Evolutionary conservation across 2,329 filamentous ascomycete species (phyloP).

Genomic region (Aspergillaceae sp.): DNA sequence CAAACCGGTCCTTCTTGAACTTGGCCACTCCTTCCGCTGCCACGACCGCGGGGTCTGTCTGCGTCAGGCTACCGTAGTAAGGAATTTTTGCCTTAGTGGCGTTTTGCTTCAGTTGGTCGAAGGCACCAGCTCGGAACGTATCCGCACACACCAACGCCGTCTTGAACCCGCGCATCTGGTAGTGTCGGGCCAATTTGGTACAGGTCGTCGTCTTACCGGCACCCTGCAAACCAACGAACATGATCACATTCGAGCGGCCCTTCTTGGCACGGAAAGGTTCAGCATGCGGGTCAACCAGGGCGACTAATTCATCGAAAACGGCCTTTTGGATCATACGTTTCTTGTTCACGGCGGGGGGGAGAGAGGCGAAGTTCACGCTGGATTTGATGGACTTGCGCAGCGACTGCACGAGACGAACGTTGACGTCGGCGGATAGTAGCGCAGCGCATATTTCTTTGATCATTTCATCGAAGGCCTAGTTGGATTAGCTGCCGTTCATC

Average conservation of each 20-base stretch:
- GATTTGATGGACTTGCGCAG: slow-evolving; percentile 88
- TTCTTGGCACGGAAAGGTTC: slow-evolving; percentile 97
- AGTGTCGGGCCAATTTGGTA: slow-evolving; percentile 92
- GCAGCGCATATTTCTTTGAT: slow-evolving; percentile 96
- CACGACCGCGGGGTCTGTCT: slow-evolving; percentile 90
- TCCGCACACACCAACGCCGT: slow-evolving; percentile 93
- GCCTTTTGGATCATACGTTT: slow-evolving; percentile 96
- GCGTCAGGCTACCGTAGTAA: slow-evolving; percentile 92
- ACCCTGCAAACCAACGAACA: slow-evolving; percentile 98
- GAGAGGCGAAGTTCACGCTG: slow-evolving; percentile 88
- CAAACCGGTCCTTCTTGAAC: slow-evolving; percentile 97
- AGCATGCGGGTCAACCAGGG: slow-evolving; percentile 88
- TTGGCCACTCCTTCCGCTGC: slow-evolving; percentile 94
- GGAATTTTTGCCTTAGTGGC: slow-evolving; percentile 98
- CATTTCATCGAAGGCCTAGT: slow-evolving; percentile 89
- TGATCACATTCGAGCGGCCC: slow-evolving; percentile 91
- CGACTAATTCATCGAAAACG: slow-evolving; percentile 93
- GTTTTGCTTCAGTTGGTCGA: slow-evolving; percentile 98
- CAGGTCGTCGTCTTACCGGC: slow-evolving; percentile 97
- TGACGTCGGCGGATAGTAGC: slow-evolving; percentile 93
- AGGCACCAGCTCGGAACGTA: slow-evolving; percentile 95
- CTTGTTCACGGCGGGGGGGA: slow-evolving; percentile 89
- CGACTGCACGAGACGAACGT: slow-evolving; percentile 82
- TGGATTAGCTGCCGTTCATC: slow-evolving; percentile 5
- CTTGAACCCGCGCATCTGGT: slow-evolving; percentile 87